These are phyloP conservation scores for Nitzschia palea DNA, from an alignment of 108 stramenopile genomes.

Conservation along the genomic window DNA sequence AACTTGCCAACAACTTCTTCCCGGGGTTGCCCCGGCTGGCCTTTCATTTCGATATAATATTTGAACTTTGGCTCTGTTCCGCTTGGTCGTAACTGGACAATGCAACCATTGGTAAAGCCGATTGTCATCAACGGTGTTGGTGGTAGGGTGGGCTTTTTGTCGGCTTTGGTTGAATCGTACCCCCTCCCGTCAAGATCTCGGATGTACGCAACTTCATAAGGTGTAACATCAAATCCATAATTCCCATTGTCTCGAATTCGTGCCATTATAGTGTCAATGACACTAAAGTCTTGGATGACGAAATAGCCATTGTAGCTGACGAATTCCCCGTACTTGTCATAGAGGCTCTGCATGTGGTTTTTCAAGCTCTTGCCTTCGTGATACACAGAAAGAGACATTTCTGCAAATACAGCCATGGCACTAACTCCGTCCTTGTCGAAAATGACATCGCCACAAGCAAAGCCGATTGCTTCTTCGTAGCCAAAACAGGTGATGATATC, in stretches of 20 bases:
- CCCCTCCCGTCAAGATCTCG: slow-evolving; percentile 87
- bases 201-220: slow-evolving; percentile 70
- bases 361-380: slow-evolving; percentile 53
- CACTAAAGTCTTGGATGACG: slow-evolving; percentile 70
- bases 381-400: slow-evolving; percentile 77
- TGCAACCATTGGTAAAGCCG: slow-evolving; percentile 90
- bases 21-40: slow-evolving; percentile 73
- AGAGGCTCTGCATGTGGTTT: slow-evolving; percentile 71
- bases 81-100: slow-evolving; percentile 93
- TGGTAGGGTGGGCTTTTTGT: slow-evolving; percentile 74
- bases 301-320: slow-evolving; percentile 75
- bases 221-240: slow-evolving; percentile 57
- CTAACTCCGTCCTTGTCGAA: slow-evolving; percentile 93
- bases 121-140: slow-evolving; percentile 94
- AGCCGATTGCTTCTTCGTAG: slow-evolving; percentile 98
- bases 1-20: slow-evolving; percentile 67
- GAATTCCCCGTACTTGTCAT: slow-evolving; percentile 87
- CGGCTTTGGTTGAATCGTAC: slow-evolving; percentile 80
- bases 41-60: slow-evolving; percentile 89
- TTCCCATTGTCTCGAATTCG: slow-evolving; percentile 73
- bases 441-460: slow-evolving; percentile 87
- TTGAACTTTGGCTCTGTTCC: slow-evolving; percentile 99
- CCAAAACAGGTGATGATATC: slow-evolving; percentile 82
- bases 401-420: slow-evolving; percentile 80
- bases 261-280: slow-evolving; percentile 75